Base-by-base conservation (phyloP, 345 rosid genomes). In the Turritis glabra region DNA sequence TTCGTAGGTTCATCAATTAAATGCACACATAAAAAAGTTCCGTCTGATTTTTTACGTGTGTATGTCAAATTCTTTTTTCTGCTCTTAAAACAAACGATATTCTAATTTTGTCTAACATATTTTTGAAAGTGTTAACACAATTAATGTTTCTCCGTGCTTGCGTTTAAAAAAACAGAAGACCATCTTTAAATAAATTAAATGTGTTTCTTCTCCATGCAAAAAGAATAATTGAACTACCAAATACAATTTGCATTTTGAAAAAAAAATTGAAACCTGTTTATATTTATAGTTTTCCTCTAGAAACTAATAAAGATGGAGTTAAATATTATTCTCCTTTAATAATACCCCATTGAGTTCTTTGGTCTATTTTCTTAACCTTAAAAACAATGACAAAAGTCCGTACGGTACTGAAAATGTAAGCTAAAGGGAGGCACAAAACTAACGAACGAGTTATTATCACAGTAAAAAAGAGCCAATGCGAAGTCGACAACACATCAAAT, bases 351-450 rank as follows among this genome's bases (percentile, higher is more conserved):
- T 66, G 67, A 47, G 33, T 47, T 65, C 3, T 58, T 56, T 37
- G 61, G 17, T 60, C 12, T 67, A 25, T 15, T 52, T 38, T 52
- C 19, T 41, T 60, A 76, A 75, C 69, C 55, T 68, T 44, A 76
- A 69, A 69, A 62, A 29, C 23, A 53, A 18, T 11, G 7, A 9
- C 55, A 23, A 46, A 69, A 43, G 40, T 17, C 71, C 71, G 80
- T 77, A 77, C 80, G 61, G 71, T 77, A 76, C 75, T 75, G 80
- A 69, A 52, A 25, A 68, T 73, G 57, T 69, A 52, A 61, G 56
- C 35, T 32, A 68, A 60, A 40, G 13, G 23, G 55, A 44, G 38
- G 52, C 58, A 51, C 47, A 22, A 50, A 66, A 26, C 46, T 30
- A 69, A 69, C 75, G 64, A 68, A 76, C 50, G 14, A 68, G 57